phyloP scores from a whole-genome alignment of 768 basidiomycete species.

The Amylocystis lapponica region DNA sequence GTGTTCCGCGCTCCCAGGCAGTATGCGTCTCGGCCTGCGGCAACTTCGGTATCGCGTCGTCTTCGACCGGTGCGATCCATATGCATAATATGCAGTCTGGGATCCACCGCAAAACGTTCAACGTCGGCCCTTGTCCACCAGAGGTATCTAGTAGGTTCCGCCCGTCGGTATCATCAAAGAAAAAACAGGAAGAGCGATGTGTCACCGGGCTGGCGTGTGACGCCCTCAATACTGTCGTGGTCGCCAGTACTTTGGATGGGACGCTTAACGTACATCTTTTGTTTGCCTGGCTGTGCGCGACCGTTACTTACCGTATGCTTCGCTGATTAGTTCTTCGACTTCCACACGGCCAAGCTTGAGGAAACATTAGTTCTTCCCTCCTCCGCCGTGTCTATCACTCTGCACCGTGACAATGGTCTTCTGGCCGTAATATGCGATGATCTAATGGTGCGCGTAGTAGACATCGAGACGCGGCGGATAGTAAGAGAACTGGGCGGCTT shows the following conservation, averaged over 20 bases:
- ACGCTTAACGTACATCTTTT: conserved; percentile 66
- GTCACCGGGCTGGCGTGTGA: conserved; percentile 86
- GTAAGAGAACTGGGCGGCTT: conserved; percentile 89
- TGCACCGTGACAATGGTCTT: conserved; percentile 84
- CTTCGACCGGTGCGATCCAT: conserved; percentile 70
- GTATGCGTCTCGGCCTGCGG: conserved; percentile 93
- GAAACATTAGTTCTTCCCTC: conserved; percentile 64
- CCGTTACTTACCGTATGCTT: background rate
- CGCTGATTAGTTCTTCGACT: conserved; percentile 88
- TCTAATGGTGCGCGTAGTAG: conserved; percentile 75
- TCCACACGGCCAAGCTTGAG: conserved; percentile 77
- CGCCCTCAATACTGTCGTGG: conserved; percentile 71
- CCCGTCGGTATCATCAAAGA: conserved; percentile 26
- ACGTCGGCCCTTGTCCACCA: conserved; percentile 56
- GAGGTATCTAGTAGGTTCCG: conserved; percentile 39
- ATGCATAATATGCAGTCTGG: conserved; percentile 99
- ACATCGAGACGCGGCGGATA: conserved; percentile 82
- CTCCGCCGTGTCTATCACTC: conserved; percentile 57
- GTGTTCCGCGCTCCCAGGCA: conserved; percentile 36
- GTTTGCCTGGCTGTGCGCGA: background rate
- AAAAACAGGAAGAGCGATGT: conserved; percentile 42
- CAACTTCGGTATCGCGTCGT: conserved; percentile 87
- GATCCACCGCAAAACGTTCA: conserved; percentile 71
- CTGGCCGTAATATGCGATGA: conserved; percentile 86
- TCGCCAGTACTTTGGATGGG: conserved; percentile 86